Evolutionary conservation across 106 monocot genomes (phyloP).

Genomic region (Dactylorhiza incarnata): DNA sequence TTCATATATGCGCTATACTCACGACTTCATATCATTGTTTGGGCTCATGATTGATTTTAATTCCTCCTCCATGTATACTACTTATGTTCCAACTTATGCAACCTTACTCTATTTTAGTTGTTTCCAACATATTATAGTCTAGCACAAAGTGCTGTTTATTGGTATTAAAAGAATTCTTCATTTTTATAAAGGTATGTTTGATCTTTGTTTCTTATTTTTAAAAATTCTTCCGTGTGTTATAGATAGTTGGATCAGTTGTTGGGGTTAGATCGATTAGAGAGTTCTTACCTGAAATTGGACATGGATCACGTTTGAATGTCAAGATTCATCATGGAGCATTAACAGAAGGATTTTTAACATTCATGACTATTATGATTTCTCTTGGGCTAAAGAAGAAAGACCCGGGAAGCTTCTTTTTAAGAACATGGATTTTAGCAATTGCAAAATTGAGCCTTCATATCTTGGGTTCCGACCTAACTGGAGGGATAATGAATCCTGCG

Average conservation of each 20-base stretch:
- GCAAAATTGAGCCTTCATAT: constrained; percentile 70
- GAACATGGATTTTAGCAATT: constrained; percentile 87
- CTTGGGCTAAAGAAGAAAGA: constrained; percentile 62
- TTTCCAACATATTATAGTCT: not conserved
- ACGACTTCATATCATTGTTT: not conserved
- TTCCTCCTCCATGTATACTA: not conserved
- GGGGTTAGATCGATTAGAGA: constrained; percentile 52
- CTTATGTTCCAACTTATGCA: not conserved
- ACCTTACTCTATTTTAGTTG: not conserved
- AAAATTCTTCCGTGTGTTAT: not conserved
- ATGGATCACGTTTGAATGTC: constrained; percentile 68
- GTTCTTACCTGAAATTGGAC: constrained; percentile 57
- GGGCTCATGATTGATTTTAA: no score
- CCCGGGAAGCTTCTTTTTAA: constrained; percentile 77
- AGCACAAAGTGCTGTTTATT: not conserved
- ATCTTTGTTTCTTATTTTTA: not conserved
- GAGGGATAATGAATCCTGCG: constrained; percentile 98
- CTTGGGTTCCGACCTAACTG: constrained; percentile 87
- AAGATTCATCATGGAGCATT: constrained; percentile 81
- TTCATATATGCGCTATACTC: not conserved
- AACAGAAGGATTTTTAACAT: constrained; percentile 80
- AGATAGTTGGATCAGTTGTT: constrained; percentile 58
- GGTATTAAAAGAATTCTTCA: not conserved
- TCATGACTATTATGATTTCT: constrained; percentile 55
- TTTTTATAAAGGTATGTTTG: not conserved